phyloP scores from a whole-genome alignment of 495 filamentous ascomycete species.

The Annulohypoxylon bovei region DNA sequence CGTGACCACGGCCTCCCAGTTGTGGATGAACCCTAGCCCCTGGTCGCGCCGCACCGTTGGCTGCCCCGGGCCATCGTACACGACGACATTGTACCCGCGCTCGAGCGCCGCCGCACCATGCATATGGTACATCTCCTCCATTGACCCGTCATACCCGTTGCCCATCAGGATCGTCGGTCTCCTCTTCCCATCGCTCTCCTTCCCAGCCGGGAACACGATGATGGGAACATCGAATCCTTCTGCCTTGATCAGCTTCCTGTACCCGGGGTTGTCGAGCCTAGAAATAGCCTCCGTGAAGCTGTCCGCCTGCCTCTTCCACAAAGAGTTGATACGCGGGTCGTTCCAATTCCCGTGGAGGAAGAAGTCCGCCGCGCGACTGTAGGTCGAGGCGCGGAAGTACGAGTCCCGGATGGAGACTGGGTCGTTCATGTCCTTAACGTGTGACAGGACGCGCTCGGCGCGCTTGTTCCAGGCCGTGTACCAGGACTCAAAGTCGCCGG shows the following conservation, averaged over 20 bases:
- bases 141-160: constrained; percentile 53
- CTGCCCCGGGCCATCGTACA: constrained; percentile 63
- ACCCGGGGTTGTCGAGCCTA: constrained; percentile 46
- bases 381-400: constrained; percentile 53
- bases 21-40: constrained; percentile 57
- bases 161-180: constrained; percentile 52
- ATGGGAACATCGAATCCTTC: constrained; percentile 43
- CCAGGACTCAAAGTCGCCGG: constrained; percentile 51
- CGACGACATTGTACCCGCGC: constrained; percentile 57
- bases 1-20: constrained; percentile 59
- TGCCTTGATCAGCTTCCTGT: constrained; percentile 44
- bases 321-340: constrained; percentile 60
- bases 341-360: constrained; percentile 53
- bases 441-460: constrained; percentile 16
- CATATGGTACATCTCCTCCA: constrained; percentile 58
- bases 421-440: constrained; percentile 19
- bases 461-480: constrained; percentile 41
- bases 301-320: constrained; percentile 75
- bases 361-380: constrained; percentile 57
- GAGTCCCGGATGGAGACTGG: constrained; percentile 48
- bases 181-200: constrained; percentile 11
- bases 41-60: constrained; percentile 55
- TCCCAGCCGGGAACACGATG: constrained; percentile 42
- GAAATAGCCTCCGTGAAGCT: constrained; percentile 68
- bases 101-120: constrained; percentile 47